These are phyloP conservation scores for Mortierella sp. DNA, from an alignment of 371 early-diverging fungal species.

Conservation along the genomic window DNA sequence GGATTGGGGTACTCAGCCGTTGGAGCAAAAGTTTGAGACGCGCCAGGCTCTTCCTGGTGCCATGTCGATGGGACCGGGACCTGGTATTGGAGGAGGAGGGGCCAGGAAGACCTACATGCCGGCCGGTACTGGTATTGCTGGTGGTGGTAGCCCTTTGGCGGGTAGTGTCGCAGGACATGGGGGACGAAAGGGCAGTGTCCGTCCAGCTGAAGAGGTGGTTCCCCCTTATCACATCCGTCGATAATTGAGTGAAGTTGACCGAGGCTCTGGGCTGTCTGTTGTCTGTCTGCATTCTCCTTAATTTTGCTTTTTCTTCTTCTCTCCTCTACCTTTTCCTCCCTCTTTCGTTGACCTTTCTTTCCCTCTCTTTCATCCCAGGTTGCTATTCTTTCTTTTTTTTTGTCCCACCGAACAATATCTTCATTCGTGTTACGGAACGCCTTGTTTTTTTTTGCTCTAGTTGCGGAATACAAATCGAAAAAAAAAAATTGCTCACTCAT, in stretches of 20 bases:
- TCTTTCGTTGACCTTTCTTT: neutral
- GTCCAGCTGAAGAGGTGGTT: neutral
- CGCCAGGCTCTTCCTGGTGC: neutral
- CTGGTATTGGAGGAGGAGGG: neutral
- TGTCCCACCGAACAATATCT: neutral
- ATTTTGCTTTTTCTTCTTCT: neutral
- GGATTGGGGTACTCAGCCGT: neutral
- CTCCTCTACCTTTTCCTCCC: neutral
- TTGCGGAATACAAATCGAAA: slow-evolving; percentile 14
- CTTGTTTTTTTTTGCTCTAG: neutral
- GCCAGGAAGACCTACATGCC: neutral
- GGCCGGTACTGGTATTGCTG: neutral
- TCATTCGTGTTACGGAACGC: neutral
- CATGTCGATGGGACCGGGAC: neutral
- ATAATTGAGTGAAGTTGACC: neutral
- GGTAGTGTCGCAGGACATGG: neutral
- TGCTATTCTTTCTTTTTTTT: neutral
- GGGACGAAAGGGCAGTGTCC: neutral
- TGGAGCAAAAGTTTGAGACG: neutral
- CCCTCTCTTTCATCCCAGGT: neutral
- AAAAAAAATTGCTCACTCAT: neutral
- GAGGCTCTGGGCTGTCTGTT: neutral
- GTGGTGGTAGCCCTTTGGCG: neutral
- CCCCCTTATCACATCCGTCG: neutral
- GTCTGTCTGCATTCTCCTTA: neutral